Base-by-base conservation (phyloP, 202 grass and related monocot genomes). In the Bolboschoenoplectus hybrid region DNA sequence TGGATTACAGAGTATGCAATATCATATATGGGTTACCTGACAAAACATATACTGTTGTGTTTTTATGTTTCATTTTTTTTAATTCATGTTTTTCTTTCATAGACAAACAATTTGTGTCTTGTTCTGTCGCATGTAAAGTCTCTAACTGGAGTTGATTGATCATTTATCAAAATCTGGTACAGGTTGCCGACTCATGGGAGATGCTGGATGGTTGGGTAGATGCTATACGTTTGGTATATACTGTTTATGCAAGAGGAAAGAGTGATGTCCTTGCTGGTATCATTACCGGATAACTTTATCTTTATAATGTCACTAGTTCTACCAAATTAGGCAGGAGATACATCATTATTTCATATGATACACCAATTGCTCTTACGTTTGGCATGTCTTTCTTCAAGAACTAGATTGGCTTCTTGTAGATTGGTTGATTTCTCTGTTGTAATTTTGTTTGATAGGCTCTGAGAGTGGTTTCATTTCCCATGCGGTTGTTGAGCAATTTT, bases 101-200 rank as follows among this genome's bases (percentile, higher is more conserved):
- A 26, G 52, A 35, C 1, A 39, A 38, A 55, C 34, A 67, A 67
- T 47, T 49, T 68, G n/a, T 19, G 34, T 49, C 40, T 9, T 78
- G 16, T 83, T 67, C 41, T 40, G 9, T 76, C 2, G 32, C 5
- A 55, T 53, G 2, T 36, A 35, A 36, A 76, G 16, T 73, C 16
- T 26, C 1, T 16, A 4, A 26, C 26, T 76, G 46, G 39, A 12
- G 51, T 38, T 36, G 7, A 46, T 49, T 51, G 40, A 9, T 67
- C 56, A 1, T 34, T 78, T 45, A 35, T 74, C 7, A 47, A 41
- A 73, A 17, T 34, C 1, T 89, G 45, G 83, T 71, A 32, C 65
- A 99, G 97, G 93, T 99, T 85, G 97, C 97, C 13, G 97, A 96
- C 88, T 91, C 88, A 73, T 96, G 93, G 97, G 97, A 99, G 47